Evolutionary conservation across 2,329 filamentous ascomycete species (phyloP), one percentile per base, ranked within the genome.

Genomic region (Diaporthe ilicicola): DNA sequence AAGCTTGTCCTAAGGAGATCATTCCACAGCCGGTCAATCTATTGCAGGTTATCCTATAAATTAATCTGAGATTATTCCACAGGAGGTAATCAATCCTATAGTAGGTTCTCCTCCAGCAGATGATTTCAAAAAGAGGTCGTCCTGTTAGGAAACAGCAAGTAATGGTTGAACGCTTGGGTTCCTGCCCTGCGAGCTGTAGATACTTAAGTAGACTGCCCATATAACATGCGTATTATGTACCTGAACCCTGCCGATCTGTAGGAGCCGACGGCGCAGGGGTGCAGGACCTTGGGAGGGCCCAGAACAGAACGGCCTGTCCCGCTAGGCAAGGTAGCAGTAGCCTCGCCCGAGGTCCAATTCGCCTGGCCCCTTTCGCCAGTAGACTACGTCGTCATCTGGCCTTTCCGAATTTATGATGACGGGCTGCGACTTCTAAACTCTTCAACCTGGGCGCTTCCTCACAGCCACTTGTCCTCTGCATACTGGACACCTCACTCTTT

Each of bases 311-410:
- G 24, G 48, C 34, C n/a, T 27, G 39, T n/a, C 34, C 62, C 48
- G 44, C 42, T 50, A 64, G n/a, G 29, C 59, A 64, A 37, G 59
- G 44, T 50, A 34, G 39, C 59, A 64, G 42, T 37, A 64, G 44
- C 59, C 44, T 64, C 29, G 44, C 44, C 42, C 42, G 29, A 50
- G n/a, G 29, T 22, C 46, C 37, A 39, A 39, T 39, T 39, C 37
- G 13, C 4, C 32, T 9, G 32, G 46, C 46, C 19, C 46, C 46
- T 19, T 27, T 50, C 24, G 19, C 39, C 37, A 27, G n/a, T n/a
- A n/a, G n/a, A 22, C 29, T 37, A 34, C 56, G 29, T 64, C 69
- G 69, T 70, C 69, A 70, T 70, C 61, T 70, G 69, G 67, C 69
- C 69, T 70, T 65, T 66, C 69, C 24, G 9, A 19, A 59, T 27